Conservation (phyloP, 1,284 basidiomycete species). For the Trametes sp. region DNA sequence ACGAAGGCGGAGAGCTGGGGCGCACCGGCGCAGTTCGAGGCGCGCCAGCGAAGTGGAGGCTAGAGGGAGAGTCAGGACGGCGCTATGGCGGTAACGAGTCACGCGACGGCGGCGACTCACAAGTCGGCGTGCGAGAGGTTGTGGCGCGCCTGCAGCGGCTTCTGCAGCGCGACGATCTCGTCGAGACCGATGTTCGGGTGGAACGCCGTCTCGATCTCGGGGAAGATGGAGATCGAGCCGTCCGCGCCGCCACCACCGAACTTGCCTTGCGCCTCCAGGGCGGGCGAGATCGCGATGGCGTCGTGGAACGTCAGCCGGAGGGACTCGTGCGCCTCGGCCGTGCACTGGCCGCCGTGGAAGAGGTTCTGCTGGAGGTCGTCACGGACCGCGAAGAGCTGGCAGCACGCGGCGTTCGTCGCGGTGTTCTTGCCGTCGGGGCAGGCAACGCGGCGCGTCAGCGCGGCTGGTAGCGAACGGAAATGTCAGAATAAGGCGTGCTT, state of each 20-base stretch:
- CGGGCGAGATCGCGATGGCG: conserved; percentile 30
- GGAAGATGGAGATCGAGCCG: conserved; percentile 36
- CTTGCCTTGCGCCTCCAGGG: conserved; percentile 23
- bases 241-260: conserved; percentile 36
- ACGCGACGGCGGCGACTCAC: conserved; percentile 21
- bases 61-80: no score
- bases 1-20: conserved; percentile 36
- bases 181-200: conserved; percentile 25
- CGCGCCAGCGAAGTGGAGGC: conserved; percentile 40
- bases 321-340: conserved; percentile 18
- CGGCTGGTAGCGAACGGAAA: neutral
- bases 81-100: no score
- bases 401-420: conserved; percentile 20
- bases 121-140: conserved; percentile 39
- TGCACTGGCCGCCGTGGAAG: conserved; percentile 18
- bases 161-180: conserved; percentile 35
- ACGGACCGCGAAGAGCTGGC: conserved; percentile 17
- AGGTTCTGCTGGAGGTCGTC: conserved; percentile 20
- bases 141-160: conserved; percentile 34
- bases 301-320: conserved; percentile 27
- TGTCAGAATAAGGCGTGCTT: neutral
- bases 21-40: conserved; percentile 41
- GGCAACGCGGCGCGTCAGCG: conserved; percentile 15
- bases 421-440: conserved; percentile 21
- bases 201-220: conserved; percentile 32